Evolutionary conservation across 83 land plant genomes (phyloP).

Genomic region (Isoetes engelmannii): DNA sequence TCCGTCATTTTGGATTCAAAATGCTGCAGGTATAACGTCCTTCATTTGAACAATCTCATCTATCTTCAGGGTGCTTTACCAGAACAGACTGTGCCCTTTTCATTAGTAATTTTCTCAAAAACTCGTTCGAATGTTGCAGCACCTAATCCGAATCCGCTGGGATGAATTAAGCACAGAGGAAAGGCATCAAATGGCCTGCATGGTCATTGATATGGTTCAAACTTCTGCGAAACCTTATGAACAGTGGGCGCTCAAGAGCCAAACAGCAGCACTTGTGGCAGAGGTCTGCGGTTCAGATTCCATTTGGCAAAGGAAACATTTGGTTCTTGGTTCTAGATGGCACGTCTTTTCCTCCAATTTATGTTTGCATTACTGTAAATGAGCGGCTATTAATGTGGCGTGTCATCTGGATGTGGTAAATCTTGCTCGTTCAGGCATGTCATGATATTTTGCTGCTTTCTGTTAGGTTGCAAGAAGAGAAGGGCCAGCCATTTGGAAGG

Average conservation of each 20-base stretch:
- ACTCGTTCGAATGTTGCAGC: constrained; percentile 35
- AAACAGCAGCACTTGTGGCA: constrained; percentile 92
- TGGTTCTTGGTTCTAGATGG: too few relatives aligned
- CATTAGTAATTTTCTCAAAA: too few relatives aligned
- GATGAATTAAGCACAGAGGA: constrained; percentile 59
- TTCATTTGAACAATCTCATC: background rate
- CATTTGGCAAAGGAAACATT: too few relatives aligned
- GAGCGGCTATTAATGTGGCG: too few relatives aligned
- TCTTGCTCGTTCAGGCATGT: too few relatives aligned
- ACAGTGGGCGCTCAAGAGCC: constrained; percentile 93
- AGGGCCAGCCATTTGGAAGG: constrained; percentile 31
- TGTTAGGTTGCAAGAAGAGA: constrained; percentile 36
- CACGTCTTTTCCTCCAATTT: too few relatives aligned
- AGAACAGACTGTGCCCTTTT: too few relatives aligned
- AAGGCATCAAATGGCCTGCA: constrained; percentile 48
- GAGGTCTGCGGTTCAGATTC: constrained; percentile 47
- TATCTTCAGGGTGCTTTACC: too few relatives aligned
- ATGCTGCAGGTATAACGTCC: constrained; percentile 64
- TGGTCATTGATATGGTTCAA: constrained; percentile 48
- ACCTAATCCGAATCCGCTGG: constrained; percentile 92
- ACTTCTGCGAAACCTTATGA: constrained; percentile 63
- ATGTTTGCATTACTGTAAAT: too few relatives aligned
- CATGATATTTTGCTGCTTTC: too few relatives aligned
- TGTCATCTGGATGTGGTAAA: too few relatives aligned
- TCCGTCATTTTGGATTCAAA: constrained; percentile 75